These are phyloP conservation scores for Coemansia javaensis DNA, from an alignment of 192 early-diverging fungal genomes.

Conservation along the genomic window DNA sequence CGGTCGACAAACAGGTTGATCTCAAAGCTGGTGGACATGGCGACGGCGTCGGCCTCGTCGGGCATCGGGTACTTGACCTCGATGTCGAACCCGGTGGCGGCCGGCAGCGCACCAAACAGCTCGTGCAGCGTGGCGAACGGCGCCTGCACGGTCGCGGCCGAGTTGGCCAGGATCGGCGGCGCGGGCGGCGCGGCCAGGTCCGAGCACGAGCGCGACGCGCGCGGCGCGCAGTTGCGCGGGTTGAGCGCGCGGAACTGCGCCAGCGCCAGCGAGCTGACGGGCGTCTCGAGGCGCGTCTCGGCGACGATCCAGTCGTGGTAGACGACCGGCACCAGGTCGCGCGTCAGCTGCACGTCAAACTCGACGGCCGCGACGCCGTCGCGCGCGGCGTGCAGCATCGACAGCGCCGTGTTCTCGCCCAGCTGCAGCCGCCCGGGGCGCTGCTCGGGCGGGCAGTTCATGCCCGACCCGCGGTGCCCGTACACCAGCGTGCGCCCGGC, in stretches of 20 bases:
- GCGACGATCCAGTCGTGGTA: conserved; percentile 92
- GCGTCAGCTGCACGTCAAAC: conserved; percentile 93
- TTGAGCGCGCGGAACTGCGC: conserved; percentile 64
- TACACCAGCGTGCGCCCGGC: conserved; percentile 55
- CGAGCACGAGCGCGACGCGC: conserved; percentile 20
- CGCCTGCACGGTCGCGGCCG: conserved; percentile 73
- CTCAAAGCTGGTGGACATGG: conserved; percentile 66
- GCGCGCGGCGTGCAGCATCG: conserved; percentile 76
- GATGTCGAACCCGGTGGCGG: conserved; percentile 81
- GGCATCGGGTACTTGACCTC: conserved; percentile 96
- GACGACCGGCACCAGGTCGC: conserved; percentile 77
- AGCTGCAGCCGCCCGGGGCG: conserved; percentile 64
- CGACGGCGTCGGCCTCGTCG: conserved; percentile 78
- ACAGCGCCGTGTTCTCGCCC: conserved; percentile 88
- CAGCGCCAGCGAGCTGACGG: conserved; percentile 61
- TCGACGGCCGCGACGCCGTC: conserved; percentile 86
- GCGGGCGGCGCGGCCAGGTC: conserved; percentile 5
- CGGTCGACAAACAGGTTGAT: conserved; percentile 82
- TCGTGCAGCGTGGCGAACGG: conserved; percentile 82
- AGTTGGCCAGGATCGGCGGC: conserved; percentile 66
- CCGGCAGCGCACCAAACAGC: conserved; percentile 71
- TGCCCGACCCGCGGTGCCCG: conserved; percentile 87
- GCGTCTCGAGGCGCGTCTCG: conserved; percentile 66
- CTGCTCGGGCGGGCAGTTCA: conserved; percentile 55
- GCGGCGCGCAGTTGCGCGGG: conserved; percentile 22